These are phyloP conservation scores for Pezicula carpinea DNA, from an alignment of 2,329 filamentous ascomycete genomes.

Conservation along the genomic window DNA sequence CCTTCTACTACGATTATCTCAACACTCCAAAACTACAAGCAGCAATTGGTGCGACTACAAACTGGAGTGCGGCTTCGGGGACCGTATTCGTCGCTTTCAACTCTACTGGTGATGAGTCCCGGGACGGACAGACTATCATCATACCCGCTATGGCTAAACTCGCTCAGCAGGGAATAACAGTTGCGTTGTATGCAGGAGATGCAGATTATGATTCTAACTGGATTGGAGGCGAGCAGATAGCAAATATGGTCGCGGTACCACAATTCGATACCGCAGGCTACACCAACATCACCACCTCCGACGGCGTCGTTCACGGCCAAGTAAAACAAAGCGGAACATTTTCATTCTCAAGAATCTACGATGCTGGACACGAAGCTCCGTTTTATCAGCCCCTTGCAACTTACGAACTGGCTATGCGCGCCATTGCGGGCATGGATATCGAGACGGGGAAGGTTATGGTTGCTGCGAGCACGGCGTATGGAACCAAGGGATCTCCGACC, in stretches of 20 bases:
- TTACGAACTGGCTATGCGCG: neutral
- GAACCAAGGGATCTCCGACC: neutral
- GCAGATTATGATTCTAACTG: neutral
- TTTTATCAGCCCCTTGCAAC: neutral
- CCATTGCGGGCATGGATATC: neutral
- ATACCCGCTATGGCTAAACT: neutral
- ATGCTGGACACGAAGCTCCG: neutral
- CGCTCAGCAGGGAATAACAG: neutral
- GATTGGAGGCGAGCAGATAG: neutral
- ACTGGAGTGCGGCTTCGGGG: neutral
- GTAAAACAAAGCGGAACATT: neutral
- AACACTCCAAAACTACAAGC: neutral
- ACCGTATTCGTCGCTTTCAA: neutral
- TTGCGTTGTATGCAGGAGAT: neutral
- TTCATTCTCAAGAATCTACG: neutral
- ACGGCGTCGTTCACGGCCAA: neutral
- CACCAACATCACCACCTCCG: neutral
- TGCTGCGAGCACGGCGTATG: neutral
- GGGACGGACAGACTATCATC: neutral
- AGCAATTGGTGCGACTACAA: neutral
- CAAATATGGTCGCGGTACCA: neutral
- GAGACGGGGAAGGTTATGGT: neutral
- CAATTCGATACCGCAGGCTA: neutral
- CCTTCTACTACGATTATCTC: neutral
- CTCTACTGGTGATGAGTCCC: neutral